phyloP scores from a whole-genome alignment of 2,329 filamentous ascomycete genomes.

The Scopulariopsis brevicaulis region DNA sequence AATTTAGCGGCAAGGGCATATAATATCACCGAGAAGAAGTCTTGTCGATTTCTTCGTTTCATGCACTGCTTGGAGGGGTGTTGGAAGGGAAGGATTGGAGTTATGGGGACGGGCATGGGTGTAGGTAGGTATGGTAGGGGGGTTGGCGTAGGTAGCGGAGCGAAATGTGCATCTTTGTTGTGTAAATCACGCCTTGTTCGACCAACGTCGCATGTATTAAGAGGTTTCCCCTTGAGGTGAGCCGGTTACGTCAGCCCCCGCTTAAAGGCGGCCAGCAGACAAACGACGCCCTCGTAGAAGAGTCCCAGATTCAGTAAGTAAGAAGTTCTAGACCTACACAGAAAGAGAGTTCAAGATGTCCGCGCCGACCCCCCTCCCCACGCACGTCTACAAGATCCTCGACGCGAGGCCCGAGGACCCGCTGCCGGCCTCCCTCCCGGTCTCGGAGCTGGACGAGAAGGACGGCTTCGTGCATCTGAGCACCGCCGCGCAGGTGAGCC shows the following conservation, averaged over 20 bases:
- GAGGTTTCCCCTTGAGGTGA: too few species aligned
- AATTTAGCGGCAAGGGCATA: neutral
- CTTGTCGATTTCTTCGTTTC: neutral
- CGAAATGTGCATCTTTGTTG: neutral
- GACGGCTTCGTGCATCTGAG: conserved; percentile 54
- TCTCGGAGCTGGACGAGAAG: conserved; percentile 45
- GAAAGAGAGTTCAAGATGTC: neutral
- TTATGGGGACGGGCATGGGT: neutral
- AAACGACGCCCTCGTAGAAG: neutral
- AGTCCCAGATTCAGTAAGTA: too few species aligned
- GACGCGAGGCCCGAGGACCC: conserved; percentile 38
- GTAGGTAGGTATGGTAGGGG: neutral
- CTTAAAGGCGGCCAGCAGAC: neutral
- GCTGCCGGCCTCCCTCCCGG: conserved; percentile 40
- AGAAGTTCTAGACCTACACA: too few species aligned
- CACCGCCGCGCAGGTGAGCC: conserved; percentile 37
- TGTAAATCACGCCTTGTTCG: neutral
- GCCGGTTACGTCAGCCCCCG: neutral
- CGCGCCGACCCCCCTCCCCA: conserved; percentile 19
- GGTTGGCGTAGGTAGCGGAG: neutral
- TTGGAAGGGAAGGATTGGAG: neutral
- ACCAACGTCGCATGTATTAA: neutral
- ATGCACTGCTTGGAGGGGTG: neutral
- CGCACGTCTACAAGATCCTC: conserved; percentile 50
- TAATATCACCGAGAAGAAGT: neutral